A percentile compares a stretch with the other conserved stretches of the same genome.
phyloP scores from a whole-genome alignment of 2,329 filamentous ascomycete species.

The Calonectria henricotiae region DNA sequence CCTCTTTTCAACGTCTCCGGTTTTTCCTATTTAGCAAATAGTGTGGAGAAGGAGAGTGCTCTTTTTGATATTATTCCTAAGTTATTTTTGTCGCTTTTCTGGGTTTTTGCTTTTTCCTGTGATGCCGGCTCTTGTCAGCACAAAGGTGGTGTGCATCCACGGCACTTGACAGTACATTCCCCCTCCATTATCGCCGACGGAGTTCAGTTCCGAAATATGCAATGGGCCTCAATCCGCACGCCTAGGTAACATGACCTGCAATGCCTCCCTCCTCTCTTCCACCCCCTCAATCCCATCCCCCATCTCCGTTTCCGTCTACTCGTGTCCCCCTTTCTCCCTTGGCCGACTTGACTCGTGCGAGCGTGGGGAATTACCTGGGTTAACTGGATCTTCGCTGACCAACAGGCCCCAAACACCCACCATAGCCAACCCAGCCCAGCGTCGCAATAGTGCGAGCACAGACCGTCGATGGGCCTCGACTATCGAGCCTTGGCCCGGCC shows the following conservation, averaged over 20 bases:
- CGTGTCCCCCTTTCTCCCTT: neutral
- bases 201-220: neutral
- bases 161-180: neutral
- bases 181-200: neutral
- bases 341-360: constrained; percentile 11
- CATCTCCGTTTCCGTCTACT: neutral
- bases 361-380: neutral
- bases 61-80: neutral
- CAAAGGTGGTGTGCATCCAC: constrained; percentile 13
- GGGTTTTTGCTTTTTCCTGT: neutral
- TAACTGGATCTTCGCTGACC: neutral
- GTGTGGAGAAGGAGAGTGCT: neutral
- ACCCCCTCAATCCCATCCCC: neutral
- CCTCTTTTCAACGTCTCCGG: neutral
- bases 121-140: constrained; percentile 19
- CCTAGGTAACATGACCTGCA: no score
- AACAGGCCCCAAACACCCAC: no score
- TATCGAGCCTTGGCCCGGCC: constrained; percentile 13
- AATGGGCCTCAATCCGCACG: neutral
- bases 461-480: constrained; percentile 24
- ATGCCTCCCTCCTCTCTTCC: neutral
- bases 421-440: neutral
- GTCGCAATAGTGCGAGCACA: constrained; percentile 18
- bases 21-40: constrained; percentile 5
- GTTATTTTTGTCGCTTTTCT: neutral